A percentile compares a stretch with the other conserved stretches of the same genome.
These are phyloP conservation scores for Primulina tabacum DNA, from an alignment of 257 asterid genomes.

Conservation along the genomic window DNA sequence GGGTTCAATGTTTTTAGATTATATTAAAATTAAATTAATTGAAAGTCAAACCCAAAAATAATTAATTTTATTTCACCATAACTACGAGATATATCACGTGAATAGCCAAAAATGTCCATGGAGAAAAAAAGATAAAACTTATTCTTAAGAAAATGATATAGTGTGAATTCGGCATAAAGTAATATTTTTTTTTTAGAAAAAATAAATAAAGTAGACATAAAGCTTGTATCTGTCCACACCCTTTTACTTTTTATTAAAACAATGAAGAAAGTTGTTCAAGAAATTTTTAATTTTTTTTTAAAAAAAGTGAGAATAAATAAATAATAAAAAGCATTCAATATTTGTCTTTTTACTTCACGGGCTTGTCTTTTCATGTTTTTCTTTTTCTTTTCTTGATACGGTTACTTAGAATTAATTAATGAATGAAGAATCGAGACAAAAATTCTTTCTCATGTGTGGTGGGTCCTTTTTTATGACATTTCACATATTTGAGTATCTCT, in stretches of 20 bases:
- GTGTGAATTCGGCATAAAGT: conserved; percentile 39
- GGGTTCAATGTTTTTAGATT: too few relatives aligned
- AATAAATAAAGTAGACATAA: conserved; percentile 31
- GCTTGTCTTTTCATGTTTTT: conserved; percentile 36
- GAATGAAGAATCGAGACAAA: conserved; percentile 28
- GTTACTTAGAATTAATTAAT: conserved; percentile 13
- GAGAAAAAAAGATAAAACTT: too few relatives aligned
- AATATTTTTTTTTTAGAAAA: too few relatives aligned
- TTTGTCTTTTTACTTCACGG: conserved; percentile 36
- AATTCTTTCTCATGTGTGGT: conserved; percentile 21
- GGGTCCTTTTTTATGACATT: too few relatives aligned
- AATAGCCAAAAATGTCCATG: too few relatives aligned
- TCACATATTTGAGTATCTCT: too few relatives aligned
- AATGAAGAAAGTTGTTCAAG: not conserved
- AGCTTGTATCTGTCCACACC: conserved; percentile 35
- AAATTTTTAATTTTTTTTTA: not conserved
- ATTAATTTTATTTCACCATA: too few relatives aligned
- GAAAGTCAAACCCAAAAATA: too few relatives aligned
- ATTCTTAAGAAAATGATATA: not conserved
- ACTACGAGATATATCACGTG: too few relatives aligned
- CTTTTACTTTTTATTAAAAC: conserved; percentile 13
- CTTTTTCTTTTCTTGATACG: conserved; percentile 21
- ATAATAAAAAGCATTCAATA: conserved; percentile 17
- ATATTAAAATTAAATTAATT: too few relatives aligned
- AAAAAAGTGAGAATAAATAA: conserved; percentile 14